A percentile compares a stretch with the other conserved stretches of the same genome.
phyloP scores from a whole-genome alignment of 352 stramenopile species.

The Sclerospora graminicola region DNA sequence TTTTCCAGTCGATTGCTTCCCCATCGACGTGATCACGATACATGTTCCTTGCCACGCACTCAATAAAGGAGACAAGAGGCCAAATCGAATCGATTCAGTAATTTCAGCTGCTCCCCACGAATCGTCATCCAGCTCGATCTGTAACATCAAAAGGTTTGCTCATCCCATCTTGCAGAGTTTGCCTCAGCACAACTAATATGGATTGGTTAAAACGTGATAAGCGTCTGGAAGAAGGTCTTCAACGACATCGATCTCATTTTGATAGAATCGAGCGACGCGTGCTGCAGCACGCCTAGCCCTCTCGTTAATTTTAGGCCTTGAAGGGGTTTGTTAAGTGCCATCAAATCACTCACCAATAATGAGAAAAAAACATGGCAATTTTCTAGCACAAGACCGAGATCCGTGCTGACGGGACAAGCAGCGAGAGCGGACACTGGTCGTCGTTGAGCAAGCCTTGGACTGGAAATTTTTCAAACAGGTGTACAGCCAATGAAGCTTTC shows the following conservation, averaged over 20 bases:
- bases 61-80: slow-evolving; percentile 32
- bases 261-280: background rate
- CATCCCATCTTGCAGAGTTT: slow-evolving; percentile 45
- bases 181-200: slow-evolving; percentile 58
- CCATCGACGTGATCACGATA: slow-evolving; percentile 52
- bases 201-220: slow-evolving; percentile 60
- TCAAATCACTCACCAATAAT: slow-evolving; percentile 27
- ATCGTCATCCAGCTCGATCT: slow-evolving; percentile 10
- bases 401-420: slow-evolving; percentile 1
- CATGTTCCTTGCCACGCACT: slow-evolving; percentile 29
- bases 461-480: background rate
- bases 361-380: slow-evolving; percentile 18
- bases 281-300: slow-evolving; percentile 1
- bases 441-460: background rate
- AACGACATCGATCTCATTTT: slow-evolving; percentile 8
- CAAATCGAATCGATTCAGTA: slow-evolving; percentile 34
- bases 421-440: slow-evolving; percentile 3
- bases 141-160: slow-evolving; percentile 12
- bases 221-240: slow-evolving; percentile 20
- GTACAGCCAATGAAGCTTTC: slow-evolving; percentile 14
- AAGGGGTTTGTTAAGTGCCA: slow-evolving; percentile 28
- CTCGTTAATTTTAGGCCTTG: slow-evolving; percentile 18
- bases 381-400: slow-evolving; percentile 1
- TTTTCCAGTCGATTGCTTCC: slow-evolving; percentile 74
- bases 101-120: slow-evolving; percentile 30